Conservation (phyloP, 1,139 yeast genomes). For the Fermentozyma sake region DNA sequence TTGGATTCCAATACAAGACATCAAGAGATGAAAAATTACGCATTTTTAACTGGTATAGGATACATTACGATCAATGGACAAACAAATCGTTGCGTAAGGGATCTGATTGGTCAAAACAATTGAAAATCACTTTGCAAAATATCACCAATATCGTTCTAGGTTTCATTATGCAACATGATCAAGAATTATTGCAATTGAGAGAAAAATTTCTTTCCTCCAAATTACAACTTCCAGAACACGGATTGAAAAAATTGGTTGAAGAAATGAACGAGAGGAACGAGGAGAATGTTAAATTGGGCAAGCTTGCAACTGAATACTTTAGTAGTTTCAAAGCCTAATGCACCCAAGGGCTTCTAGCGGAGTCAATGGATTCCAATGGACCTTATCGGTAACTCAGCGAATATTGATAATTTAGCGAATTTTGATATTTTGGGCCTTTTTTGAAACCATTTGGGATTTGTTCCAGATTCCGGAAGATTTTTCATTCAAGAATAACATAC, state of each 20-base stretch:
- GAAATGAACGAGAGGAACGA: slow-evolving; percentile 16
- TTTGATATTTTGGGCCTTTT: too few species aligned
- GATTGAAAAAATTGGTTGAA: slow-evolving; percentile 21
- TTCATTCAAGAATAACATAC: too few species aligned
- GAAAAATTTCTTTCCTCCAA: slow-evolving; percentile 29
- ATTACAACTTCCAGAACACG: slow-evolving; percentile 31
- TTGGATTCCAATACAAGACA: slow-evolving; percentile 41
- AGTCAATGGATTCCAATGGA: too few species aligned
- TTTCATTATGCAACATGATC: slow-evolving; percentile 36
- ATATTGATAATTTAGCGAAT: too few species aligned
- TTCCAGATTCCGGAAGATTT: too few species aligned
- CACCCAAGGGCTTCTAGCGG: too few species aligned
- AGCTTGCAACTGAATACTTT: slow-evolving; percentile 6
- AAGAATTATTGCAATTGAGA: slow-evolving; percentile 18
- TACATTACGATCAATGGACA: slow-evolving; percentile 50
- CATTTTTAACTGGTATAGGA: slow-evolving; percentile 54
- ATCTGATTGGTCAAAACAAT: slow-evolving; percentile 37
- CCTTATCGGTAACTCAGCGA: too few species aligned
- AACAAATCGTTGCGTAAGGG: slow-evolving; percentile 40
- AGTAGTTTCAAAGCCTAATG: too few species aligned
- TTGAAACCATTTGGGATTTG: too few species aligned
- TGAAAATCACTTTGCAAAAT: slow-evolving; percentile 37
- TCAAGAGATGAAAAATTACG: slow-evolving; percentile 12
- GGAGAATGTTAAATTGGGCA: slow-evolving; percentile 13
- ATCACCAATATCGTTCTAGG: slow-evolving; percentile 38